Percentiles rank a stretch among this genome's conserved stretches.
Conservation (phyloP, 2,329 filamentous ascomycete genomes). For the Aspergillus intermedius region DNA sequence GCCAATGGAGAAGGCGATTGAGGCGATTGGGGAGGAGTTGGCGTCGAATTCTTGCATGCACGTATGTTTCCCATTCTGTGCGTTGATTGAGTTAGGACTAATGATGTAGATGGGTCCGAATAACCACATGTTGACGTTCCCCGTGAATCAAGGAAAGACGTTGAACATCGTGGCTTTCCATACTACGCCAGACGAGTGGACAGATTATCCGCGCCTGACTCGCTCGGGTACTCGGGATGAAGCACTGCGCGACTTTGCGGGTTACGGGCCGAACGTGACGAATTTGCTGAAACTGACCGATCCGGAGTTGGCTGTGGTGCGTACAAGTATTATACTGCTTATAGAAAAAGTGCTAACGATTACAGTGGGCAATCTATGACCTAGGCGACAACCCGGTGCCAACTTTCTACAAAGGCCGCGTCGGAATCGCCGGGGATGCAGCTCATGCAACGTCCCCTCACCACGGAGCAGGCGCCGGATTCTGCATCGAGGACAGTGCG, state of each 20-base stretch:
- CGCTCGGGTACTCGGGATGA: constrained; percentile 16
- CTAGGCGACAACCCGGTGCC: constrained; percentile 32
- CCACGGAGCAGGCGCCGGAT: constrained; percentile 33
- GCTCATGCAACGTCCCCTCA: constrained; percentile 39
- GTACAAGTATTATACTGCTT: background rate
- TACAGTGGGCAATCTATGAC: constrained; percentile 39
- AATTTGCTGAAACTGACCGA: constrained; percentile 23
- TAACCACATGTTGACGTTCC: constrained; percentile 45
- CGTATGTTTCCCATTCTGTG: constrained; percentile 6
- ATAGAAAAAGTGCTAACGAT: background rate
- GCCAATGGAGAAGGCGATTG: constrained; percentile 43
- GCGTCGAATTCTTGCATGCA: constrained; percentile 32
- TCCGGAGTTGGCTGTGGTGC: constrained; percentile 20
- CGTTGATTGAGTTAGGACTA: background rate
- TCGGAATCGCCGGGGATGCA: constrained; percentile 35
- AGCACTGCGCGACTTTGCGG: constrained; percentile 15
- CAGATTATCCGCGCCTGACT: constrained; percentile 15
- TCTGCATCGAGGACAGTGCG: constrained; percentile 28
- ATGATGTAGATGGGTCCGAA: constrained; percentile 30
- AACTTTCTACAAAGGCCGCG: constrained; percentile 26
- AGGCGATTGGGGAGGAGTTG: constrained; percentile 41
- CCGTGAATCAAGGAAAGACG: constrained; percentile 41
- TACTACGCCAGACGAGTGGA: constrained; percentile 20
- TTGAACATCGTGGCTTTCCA: constrained; percentile 44
- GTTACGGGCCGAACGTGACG: constrained; percentile 16